A percentile compares a stretch with the other conserved stretches of the same genome.
phyloP scores from a whole-genome alignment of 768 basidiomycete species.

The Agaricus subrufescens region DNA sequence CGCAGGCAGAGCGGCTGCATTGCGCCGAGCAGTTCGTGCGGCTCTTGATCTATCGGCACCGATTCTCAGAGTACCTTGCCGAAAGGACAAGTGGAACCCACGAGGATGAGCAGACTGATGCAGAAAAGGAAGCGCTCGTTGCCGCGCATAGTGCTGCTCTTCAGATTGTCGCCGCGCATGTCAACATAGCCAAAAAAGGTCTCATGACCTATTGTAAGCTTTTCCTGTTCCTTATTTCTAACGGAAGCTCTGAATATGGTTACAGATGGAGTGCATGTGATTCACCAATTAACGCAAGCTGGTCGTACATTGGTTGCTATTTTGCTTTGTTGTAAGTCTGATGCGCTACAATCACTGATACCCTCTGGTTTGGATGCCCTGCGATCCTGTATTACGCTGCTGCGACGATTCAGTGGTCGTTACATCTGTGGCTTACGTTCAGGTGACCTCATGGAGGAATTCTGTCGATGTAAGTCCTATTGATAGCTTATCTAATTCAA shows the following conservation, averaged over 20 bases:
- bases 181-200: slow-evolving; percentile 82
- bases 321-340: slow-evolving; percentile 83
- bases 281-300: slow-evolving; percentile 92
- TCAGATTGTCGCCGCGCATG: slow-evolving; percentile 76
- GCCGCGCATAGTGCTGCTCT: slow-evolving; percentile 74
- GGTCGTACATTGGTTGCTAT: slow-evolving; percentile 88
- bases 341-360: slow-evolving; percentile 68
- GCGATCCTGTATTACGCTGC: slow-evolving; percentile 82
- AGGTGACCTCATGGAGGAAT: slow-evolving; percentile 93
- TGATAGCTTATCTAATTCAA: not conserved
- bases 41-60: slow-evolving; percentile 85
- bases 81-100: slow-evolving; percentile 53
- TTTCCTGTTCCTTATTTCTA: slow-evolving; percentile 8
- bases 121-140: slow-evolving; percentile 75
- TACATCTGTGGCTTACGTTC: slow-evolving; percentile 90
- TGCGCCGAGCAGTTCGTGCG: slow-evolving; percentile 86
- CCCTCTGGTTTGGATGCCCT: slow-evolving; percentile 81
- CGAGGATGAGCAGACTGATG: slow-evolving; percentile 55
- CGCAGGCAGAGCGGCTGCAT: slow-evolving; percentile 82
- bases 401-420: slow-evolving; percentile 84
- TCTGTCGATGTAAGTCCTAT: slow-evolving; percentile 67
- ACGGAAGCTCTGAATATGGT: slow-evolving; percentile 7
- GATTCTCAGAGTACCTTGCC: slow-evolving; percentile 74
- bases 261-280: slow-evolving; percentile 89
- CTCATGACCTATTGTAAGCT: slow-evolving; percentile 92